Evolutionary conservation across 2,329 filamentous ascomycete species (phyloP), one percentile per base, ranked within the genome.

Genomic region (Aspergillus pseudoglaucus): DNA sequence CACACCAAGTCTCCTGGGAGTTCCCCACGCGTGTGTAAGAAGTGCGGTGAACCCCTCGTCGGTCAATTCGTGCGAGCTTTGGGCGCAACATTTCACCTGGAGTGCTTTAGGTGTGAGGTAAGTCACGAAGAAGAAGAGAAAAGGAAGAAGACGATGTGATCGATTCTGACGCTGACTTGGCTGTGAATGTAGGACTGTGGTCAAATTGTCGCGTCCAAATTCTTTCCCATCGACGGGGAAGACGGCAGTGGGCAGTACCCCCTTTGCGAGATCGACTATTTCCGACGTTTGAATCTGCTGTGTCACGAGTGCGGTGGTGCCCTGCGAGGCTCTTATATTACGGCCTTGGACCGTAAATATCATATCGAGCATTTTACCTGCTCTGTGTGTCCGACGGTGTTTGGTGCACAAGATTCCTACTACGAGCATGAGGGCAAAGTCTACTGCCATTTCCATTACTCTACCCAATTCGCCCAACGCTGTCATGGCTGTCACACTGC

Each of bases 291-390:
- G 15, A 90, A 91, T 53, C 78, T 98, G 40, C 78, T 98, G 39
- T 98, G 93, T 69, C 87, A 87, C 68, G 85, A 93, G 53, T 98
- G 93, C 66, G 89, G 90, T 55, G 89, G 90, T 50, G 93, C 93
- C 42, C 79, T 98, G 17, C 86, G 93, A 53, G 93, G 93, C 42
- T 97, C 93, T 4, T 98, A 98, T 71, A 98, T 98, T 63, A 98
- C 93, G 14, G 93, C 93, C 3, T 79, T 98, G 46, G 93, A 98
- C 59, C 88, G 89, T 61, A 98, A 98, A 74, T 98, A 98, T 69
- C 93, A 96, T 70, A 95, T 98, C 57, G 91, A 97, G 68, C 93
- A 98, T 72, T 98, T 98, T 64, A 98, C 93, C 33, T 98, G 93
- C 71, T 97, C 90, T 9, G 83, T 96, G 27, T 98, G 93, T 65